Conservation (phyloP, 805 yeast species). For the Candida ovalis region DNA sequence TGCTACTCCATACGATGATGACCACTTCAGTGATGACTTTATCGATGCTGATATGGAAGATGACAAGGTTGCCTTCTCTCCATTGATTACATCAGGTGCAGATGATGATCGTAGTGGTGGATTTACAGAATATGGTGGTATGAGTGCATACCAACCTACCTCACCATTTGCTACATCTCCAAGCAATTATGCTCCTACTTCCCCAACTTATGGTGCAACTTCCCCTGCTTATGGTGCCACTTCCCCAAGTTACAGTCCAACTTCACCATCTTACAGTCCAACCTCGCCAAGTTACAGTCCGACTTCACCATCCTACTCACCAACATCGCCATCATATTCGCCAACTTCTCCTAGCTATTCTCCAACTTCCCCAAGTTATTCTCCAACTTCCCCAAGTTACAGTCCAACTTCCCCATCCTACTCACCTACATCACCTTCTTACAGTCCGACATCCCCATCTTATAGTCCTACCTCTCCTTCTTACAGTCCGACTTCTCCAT, state of each 20-base stretch:
- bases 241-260: constrained; percentile 46
- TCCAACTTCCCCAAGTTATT: constrained; percentile 66
- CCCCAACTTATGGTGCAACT: constrained; percentile 48
- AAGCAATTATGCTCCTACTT: constrained; percentile 45
- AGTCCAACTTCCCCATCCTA: constrained; percentile 63
- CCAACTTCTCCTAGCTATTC: constrained; percentile 73
- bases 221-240: constrained; percentile 57
- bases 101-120: constrained; percentile 76
- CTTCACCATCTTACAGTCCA: constrained; percentile 50
- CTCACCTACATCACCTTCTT: constrained; percentile 47
- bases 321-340: constrained; percentile 54
- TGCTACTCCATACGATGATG: constrained; percentile 84
- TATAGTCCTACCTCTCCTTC: constrained; percentile 75
- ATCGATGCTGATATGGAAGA: constrained; percentile 42
- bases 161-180: constrained; percentile 53
- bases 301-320: constrained; percentile 70
- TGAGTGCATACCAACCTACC: constrained; percentile 42
- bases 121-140: constrained; percentile 83
- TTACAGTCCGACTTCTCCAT: constrained; percentile 59
- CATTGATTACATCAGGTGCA: constrained; percentile 82
- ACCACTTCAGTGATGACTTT: constrained; percentile 61
- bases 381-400: constrained; percentile 71
- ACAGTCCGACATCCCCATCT: constrained; percentile 60
- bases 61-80: constrained; percentile 81
- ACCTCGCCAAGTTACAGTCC: constrained; percentile 70